Conservation (phyloP, 2,329 filamentous ascomycete genomes). For the Stenocarpella maydis region DNA sequence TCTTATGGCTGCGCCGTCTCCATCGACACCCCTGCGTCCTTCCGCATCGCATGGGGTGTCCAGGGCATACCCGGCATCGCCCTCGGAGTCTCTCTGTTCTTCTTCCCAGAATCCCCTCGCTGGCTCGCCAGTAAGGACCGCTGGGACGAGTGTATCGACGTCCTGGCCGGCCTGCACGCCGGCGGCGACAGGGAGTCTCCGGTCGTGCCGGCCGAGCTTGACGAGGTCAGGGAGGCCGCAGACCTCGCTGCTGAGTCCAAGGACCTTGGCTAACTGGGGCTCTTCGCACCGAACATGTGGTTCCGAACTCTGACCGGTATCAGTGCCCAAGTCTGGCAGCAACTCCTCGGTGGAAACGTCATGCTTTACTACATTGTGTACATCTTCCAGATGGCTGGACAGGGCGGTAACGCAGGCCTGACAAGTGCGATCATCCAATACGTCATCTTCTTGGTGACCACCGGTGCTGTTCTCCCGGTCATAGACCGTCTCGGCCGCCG, state of each 20-base stretch:
- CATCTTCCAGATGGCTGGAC: slow-evolving; percentile 54
- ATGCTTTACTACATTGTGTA: slow-evolving; percentile 70
- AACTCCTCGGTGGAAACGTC: slow-evolving; percentile 64
- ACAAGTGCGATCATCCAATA: slow-evolving; percentile 64
- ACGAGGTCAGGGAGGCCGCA: slow-evolving; percentile 46
- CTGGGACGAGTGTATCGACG: slow-evolving; percentile 69
- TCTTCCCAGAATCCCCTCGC: slow-evolving; percentile 71
- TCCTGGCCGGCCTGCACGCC: slow-evolving; percentile 67
- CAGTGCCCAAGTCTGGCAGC: slow-evolving; percentile 62
- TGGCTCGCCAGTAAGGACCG: slow-evolving; percentile 75
- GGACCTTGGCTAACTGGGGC: slow-evolving; percentile 49
- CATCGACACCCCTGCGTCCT: slow-evolving; percentile 61
- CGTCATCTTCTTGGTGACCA: slow-evolving; percentile 63
- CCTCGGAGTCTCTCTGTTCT: slow-evolving; percentile 64
- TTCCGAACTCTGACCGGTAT: slow-evolving; percentile 60
- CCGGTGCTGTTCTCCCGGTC: slow-evolving; percentile 56
- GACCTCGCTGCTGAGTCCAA: slow-evolving; percentile 48
- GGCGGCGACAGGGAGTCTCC: slow-evolving; percentile 63
- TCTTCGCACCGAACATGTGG: slow-evolving; percentile 58
- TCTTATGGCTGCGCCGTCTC: slow-evolving; percentile 42
- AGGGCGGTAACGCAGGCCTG: slow-evolving; percentile 45
- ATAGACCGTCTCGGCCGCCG: slow-evolving; percentile 60
- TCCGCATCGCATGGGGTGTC: slow-evolving; percentile 69
- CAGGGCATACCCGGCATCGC: slow-evolving; percentile 64
- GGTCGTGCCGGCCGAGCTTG: slow-evolving; percentile 43